Evolutionary conservation across 345 rosid genomes (phyloP), one percentile per base, ranked within the genome.

Genomic region (Cardamine occulta): DNA sequence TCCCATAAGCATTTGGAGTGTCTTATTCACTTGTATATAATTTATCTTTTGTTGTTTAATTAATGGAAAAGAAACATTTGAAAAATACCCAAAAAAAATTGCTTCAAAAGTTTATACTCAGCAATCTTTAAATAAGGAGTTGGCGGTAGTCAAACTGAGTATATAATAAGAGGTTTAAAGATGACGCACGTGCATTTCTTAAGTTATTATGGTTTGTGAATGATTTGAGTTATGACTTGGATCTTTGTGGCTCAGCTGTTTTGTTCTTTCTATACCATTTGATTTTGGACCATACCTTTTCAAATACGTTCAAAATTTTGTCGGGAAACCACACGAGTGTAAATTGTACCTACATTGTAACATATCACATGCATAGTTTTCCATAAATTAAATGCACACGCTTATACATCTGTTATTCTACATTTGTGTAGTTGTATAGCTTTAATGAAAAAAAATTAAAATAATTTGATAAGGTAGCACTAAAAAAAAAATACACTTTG

Each of bases 251-350:
- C 35, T 71, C 37, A 59, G 12, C 12, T 23, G 34, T 71, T 71
- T 48, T 24, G 13, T 34, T 24, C 28, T 48, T 48, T 60, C 18
- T 32, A 28, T 28, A 10, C 14, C 23, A 8, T 48, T 48, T 58
- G 26, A 45, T 71, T 42, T 71, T 34, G 59, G 67, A 48, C 67
- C 18, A 71, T 60, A 71, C 34, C 17, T 61, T 71, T 70, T 71
- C 12, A 48, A 15, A 48, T 61, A 71, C n/a, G 8, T 59, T 60
- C 39, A 67, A 32, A 29, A 48, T 15, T 60, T 34, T 60, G 35
- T 23, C 11, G 35, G 18, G 13, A 34, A 47, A 7, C 5, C 59
- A 72, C 60, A 60, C 59, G 59, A 59, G 49, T 71, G 59, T 48
- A 47, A 32, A 58, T 6, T 48, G 67, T 60, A 60, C 58, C 48